Base-by-base conservation (phyloP, 208 protist species). In the Leishmania amazonensis region DNA sequence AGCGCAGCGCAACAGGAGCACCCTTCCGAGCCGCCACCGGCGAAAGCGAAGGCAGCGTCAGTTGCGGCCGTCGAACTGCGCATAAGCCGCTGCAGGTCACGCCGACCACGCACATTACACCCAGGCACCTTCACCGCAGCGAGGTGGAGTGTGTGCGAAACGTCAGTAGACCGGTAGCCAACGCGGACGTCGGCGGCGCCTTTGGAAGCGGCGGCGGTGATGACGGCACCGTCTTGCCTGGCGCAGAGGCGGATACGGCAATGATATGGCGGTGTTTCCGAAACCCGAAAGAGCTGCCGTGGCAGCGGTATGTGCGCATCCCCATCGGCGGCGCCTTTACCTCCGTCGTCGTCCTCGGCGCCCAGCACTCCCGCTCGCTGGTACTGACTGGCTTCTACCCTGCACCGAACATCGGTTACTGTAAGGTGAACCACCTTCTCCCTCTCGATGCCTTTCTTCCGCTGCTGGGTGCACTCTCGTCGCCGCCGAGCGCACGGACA, bases 351-450 rank as follows among this genome's bases (percentile, higher is more conserved):
- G 75, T 86, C 38, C 40, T 91, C 19, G 88, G 86, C 47, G 40
- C 62, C 24, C 64, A 70, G 70, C 60, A 80, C n/a, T 83, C 83
- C 19, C 86, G 81, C 73, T 88, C 86, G 1, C 75, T 90, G 65
- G 84, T 92, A 45, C 81, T 92, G 5, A 88, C 80, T 24, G 80
- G 81, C 68, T 92, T 85, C 73, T 92, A 90, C 82, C 88, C 88
- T 17, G 81, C 84, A 17, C 78, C 88, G 2, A 83, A 87, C 72
- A 92, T 92, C 57, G 88, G 86, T 13, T 86, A 81, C 62, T 92
- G 88, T 74, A 88, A 92, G 57, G 85, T 91, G 38, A 68, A 74
- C 28, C 45, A 81, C 51, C 77, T 91, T 47, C 67, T 91, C 13
- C 83, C 86, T 8, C 58, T 40, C 31, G 85, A 88, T 19, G 80